Evolutionary conservation across 2,329 filamentous ascomycete genomes (phyloP), one percentile per base, ranked within the genome.

Genomic region (Talaromyces sp.): DNA sequence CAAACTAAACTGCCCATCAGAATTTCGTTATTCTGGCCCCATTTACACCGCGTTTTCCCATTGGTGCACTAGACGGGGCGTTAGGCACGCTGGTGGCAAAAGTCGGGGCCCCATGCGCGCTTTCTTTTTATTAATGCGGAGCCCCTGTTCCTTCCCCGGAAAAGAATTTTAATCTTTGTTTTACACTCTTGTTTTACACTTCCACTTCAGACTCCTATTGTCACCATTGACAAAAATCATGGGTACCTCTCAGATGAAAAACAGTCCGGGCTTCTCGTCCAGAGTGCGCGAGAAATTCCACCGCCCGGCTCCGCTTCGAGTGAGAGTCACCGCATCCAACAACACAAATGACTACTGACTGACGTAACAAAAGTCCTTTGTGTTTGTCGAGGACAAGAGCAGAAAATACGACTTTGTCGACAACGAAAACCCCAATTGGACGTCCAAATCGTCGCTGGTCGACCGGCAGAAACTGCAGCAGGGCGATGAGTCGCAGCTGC

Each of bases 371-470:
- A 53, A 53, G 18, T 53, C 50, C 50, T 28, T 53, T 28, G 44
- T 51, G 18, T 51, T 51, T 9, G 50, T 53, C 50, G 63, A 64
- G 7, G 60, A 70, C 36, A 50, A 59, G 34, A 66, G 62, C 12
- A 67, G 69, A 18, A 65, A 67, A 50, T 76, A 74, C 63, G 70
- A 74, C 50, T 74, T 77, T 59, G 68, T 68, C 14, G 75, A 77
- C 53, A 73, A 74, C 6, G 67, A 72, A 0, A 16, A 14, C 30
- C 68, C 68, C 28, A 67, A 70, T 58, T 72, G 69, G 56, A 66
- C 69, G 30, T 71, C 74, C 4, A 60, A 64, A 3, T 73, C 74
- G 2, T 70, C 73, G 4, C 61, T 76, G 27, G 71, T 77, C 23
- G 66, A 71, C 12, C 72, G 76, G 28, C 75, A 72, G 62, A 59